phyloP scores from a whole-genome alignment of 441 rosid species.

The Adansonia madagascariensis region DNA sequence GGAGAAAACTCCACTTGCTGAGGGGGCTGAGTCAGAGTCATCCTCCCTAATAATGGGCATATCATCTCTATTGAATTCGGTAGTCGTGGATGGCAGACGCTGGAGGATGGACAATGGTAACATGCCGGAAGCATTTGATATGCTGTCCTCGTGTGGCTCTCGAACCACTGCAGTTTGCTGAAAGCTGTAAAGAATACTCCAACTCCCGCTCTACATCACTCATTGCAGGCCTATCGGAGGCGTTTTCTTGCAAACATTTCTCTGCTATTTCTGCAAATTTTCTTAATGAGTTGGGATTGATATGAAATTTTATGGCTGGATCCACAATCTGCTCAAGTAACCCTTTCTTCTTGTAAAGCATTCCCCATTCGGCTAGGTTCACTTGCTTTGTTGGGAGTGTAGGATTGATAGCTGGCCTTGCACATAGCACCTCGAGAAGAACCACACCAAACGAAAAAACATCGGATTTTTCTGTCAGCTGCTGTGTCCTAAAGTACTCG shows the following conservation, averaged over 20 bases:
- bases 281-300: conserved; percentile 47
- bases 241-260: conserved; percentile 50
- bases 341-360: conserved; percentile 38
- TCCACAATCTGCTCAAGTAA: conserved; percentile 49
- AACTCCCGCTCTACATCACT: conserved; percentile 55
- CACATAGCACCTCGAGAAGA: conserved; percentile 36
- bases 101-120: conserved; percentile 22
- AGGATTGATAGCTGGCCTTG: conserved; percentile 41
- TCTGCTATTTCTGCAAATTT: conserved; percentile 46
- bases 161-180: conserved; percentile 35
- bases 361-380: conserved; percentile 60
- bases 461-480: conserved; percentile 35
- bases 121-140: conserved; percentile 29
- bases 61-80: conserved; percentile 24
- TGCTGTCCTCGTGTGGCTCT: conserved; percentile 41
- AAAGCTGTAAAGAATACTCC: conserved; percentile 51
- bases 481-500: conserved; percentile 22
- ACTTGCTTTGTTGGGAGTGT: conserved; percentile 42
- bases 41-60: conserved; percentile 23
- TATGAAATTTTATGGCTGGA: conserved; percentile 37
- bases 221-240: conserved; percentile 48
- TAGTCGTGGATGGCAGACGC: conserved; percentile 36
- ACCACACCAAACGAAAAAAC: conserved; percentile 27
- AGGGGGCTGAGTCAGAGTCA: conserved; percentile 10
- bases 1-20: conserved; percentile 39